phyloP scores from a whole-genome alignment of 2,329 filamentous ascomycete species.

The Talaromyces sp. region DNA sequence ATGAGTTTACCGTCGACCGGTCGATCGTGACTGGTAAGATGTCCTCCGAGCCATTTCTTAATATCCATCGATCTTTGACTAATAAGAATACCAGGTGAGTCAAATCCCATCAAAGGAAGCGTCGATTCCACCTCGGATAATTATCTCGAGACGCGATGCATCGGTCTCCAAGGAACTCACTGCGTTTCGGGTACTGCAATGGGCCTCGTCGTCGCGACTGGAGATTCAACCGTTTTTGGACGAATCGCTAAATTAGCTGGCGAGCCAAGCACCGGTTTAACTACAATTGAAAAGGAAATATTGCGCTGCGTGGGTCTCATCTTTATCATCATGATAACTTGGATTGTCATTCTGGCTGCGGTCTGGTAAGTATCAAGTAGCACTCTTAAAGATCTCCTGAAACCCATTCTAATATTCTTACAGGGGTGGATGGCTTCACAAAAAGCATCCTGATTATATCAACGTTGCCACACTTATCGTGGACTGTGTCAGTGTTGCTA shows the following conservation, averaged over 20 bases:
- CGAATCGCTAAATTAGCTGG: slow-evolving; percentile 73
- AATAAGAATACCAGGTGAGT: slow-evolving; percentile 54
- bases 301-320: slow-evolving; percentile 73
- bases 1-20: slow-evolving; percentile 1
- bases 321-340: slow-evolving; percentile 64
- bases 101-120: slow-evolving; percentile 60
- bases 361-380: slow-evolving; percentile 61
- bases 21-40: slow-evolving; percentile 48
- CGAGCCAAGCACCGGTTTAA: slow-evolving; percentile 67
- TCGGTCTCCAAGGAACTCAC: slow-evolving; percentile 78
- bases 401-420: slow-evolving; percentile 1
- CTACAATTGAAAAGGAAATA: slow-evolving; percentile 72
- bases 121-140: slow-evolving; percentile 46
- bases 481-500: slow-evolving; percentile 70
- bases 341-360: slow-evolving; percentile 59
- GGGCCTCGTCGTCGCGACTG: slow-evolving; percentile 71
- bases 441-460: slow-evolving; percentile 70
- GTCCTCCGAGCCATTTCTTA: slow-evolving; percentile 69
- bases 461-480: slow-evolving; percentile 72
- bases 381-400: too few relatives aligned
- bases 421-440: slow-evolving; percentile 71
- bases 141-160: slow-evolving; percentile 60
- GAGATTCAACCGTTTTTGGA: slow-evolving; percentile 74
- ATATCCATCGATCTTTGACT: slow-evolving; percentile 50
- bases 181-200: slow-evolving; percentile 69